Conservation (phyloP, 257 asterid genomes). For the Solanum appendiculatum region DNA sequence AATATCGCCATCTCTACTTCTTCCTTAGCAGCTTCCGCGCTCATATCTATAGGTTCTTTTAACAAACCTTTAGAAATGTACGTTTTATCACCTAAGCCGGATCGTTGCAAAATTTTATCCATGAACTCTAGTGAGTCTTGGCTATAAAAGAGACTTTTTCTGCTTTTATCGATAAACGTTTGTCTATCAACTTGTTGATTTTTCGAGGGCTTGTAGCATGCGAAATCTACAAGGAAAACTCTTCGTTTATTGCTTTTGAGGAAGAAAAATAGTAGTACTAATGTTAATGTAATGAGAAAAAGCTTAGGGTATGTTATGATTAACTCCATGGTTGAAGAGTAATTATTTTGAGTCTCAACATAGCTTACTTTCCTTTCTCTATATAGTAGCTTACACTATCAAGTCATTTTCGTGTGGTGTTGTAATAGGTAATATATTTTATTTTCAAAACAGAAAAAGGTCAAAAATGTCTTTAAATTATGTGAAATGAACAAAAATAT, state of each 20-base stretch:
- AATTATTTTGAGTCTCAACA: not conserved
- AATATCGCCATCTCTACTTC: constrained; percentile 21
- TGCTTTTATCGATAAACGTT: not conserved
- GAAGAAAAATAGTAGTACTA: not conserved
- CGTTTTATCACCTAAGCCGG: constrained; percentile 15
- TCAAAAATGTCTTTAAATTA: too few relatives aligned
- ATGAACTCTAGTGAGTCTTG: constrained; percentile 11
- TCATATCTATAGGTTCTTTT: not conserved
- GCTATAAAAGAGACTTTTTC: not conserved
- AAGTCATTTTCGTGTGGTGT: not conserved
- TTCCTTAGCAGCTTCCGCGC: constrained; percentile 17
- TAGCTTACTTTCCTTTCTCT: not conserved
- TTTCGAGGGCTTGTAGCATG: constrained; percentile 18
- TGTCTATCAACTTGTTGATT: not conserved
- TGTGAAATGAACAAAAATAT: too few relatives aligned
- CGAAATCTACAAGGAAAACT: constrained; percentile 22
- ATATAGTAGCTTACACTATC: not conserved
- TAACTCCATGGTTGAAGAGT: not conserved
- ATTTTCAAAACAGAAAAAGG: not conserved
- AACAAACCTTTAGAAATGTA: constrained; percentile 1
- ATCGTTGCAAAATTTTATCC: constrained; percentile 14
- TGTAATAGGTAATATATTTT: too few relatives aligned
- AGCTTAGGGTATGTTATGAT: not conserved
- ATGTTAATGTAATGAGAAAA: not conserved
- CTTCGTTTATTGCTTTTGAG: not conserved